Evolutionary conservation across 331 rosid genomes (phyloP).

Genomic region (Cydonia oblonga): DNA sequence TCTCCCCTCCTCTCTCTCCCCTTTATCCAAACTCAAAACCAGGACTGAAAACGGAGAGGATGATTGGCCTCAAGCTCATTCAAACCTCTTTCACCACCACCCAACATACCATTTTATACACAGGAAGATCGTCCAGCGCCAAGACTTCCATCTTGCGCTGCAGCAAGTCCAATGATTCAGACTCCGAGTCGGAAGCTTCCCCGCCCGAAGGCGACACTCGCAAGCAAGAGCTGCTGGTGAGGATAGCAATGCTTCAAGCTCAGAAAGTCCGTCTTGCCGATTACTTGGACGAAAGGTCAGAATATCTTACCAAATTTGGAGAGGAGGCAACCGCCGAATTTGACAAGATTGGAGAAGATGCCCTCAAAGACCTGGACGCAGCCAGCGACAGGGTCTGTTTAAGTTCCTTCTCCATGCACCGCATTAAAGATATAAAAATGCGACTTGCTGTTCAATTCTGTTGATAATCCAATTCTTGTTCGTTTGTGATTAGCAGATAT

Average conservation of each 20-base stretch:
- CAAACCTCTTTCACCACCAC: conserved; percentile 31
- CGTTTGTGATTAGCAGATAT: conserved; percentile 45
- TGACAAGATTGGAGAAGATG: conserved; percentile 78
- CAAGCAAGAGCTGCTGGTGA: conserved; percentile 66
- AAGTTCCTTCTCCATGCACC: conserved; percentile 10
- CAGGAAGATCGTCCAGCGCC: conserved; percentile 17
- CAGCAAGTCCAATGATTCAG: conserved; percentile 53
- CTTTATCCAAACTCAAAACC: background rate
- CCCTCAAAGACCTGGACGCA: conserved; percentile 77
- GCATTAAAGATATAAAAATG: background rate
- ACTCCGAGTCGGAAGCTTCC: conserved; percentile 45
- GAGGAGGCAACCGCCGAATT: conserved; percentile 71
- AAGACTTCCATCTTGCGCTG: conserved; percentile 34
- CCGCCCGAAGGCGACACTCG: conserved; percentile 53
- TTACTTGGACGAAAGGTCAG: conserved; percentile 70
- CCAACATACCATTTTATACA: conserved; percentile 4
- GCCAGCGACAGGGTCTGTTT: conserved; percentile 55
- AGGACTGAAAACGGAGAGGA: conserved; percentile 12
- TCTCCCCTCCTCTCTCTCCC: too few relatives aligned
- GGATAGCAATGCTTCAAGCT: conserved; percentile 70
- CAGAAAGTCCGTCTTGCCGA: conserved; percentile 67
- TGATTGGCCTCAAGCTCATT: conserved; percentile 51
- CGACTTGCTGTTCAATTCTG: background rate
- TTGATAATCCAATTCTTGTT: conserved; percentile 14
- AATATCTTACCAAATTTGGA: conserved; percentile 54